Evolutionary conservation across 805 yeast species (phyloP), one percentile per base, ranked within the genome.

Genomic region (Tanozyma kutaoensis): DNA sequence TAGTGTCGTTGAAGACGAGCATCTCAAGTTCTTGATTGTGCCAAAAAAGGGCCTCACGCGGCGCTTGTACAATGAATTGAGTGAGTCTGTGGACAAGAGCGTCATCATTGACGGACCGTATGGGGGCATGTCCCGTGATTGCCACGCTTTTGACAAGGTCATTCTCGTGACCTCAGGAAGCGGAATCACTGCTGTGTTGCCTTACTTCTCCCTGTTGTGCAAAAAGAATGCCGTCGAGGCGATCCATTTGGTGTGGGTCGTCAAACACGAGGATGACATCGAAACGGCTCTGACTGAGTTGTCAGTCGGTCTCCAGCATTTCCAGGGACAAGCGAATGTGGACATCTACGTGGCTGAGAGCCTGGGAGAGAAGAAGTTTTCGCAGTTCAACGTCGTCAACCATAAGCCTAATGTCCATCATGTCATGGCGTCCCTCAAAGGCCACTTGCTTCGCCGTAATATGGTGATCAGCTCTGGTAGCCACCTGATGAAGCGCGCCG

Each of bases 31-130:
- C 22, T 43, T 69, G 5, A 50, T 70, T 3, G 52, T 60, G 17
- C 62, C 71, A 0, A 53, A 57, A 30, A 45, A 43, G 3, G 77
- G 77, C 0, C 43, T 69, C 24, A 69, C 77, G 1, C 46, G 34
- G 23, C 36, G 35, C 9, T 33, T 69, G 3, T 42, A 43, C 25
- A 28, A 42, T 9, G 45, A 45, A 28, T 36, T 57, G 28, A 13
- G 14, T 43, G 52, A 58, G 8, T 50, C 51, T 8, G 40, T 39
- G 14, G 34, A 42, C 0, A 49, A 25, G 17, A 46, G 46, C n/a
- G 62, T 65, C 1, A 58, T 34, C 30, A 40, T 66, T 13, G 76
- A 70, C 38, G 77, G 77, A 1, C 73, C 77, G 4, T 70, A 67
- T 32, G 76, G 77, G 12, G 76, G 75, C 2, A 37, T 61, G 25